Evolutionary conservation across 2,329 filamentous ascomycete species (phyloP).

Genomic region (Fonsecaea pedrosoi): DNA sequence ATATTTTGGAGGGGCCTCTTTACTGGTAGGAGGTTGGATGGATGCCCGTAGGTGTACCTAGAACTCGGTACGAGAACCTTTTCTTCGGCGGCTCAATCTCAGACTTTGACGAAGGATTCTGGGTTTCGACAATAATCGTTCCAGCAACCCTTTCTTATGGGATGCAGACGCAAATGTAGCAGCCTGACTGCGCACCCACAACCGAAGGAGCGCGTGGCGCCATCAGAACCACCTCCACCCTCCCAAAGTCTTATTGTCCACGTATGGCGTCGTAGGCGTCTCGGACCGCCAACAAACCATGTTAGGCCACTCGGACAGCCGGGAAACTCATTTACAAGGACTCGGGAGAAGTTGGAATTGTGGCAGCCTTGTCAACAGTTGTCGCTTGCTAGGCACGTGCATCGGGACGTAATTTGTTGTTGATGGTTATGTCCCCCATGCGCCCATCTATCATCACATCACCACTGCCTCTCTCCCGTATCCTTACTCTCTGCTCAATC

Average conservation of each 20-base stretch:
- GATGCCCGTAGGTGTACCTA: too few relatives aligned
- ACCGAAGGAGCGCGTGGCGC: constrained; percentile 10
- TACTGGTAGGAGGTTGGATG: too few relatives aligned
- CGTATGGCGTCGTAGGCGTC: not conserved
- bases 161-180: constrained; percentile 7
- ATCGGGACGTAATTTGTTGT: not conserved
- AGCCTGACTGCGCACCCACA: constrained; percentile 3
- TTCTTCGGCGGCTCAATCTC: too few relatives aligned
- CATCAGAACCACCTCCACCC: constrained; percentile 13
- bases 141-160: not conserved
- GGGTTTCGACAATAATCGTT: not conserved
- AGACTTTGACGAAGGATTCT: not conserved
- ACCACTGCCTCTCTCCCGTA: not conserved
- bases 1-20: not conserved
- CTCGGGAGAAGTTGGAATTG: not conserved
- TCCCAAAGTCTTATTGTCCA: not conserved
- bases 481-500: not conserved
- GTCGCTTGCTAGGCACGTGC: not conserved
- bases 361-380: constrained; percentile 15
- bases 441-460: not conserved
- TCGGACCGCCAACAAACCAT: constrained; percentile 1
- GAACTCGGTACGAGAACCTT: too few relatives aligned
- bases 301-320: constrained; percentile 17
- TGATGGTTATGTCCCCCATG: not conserved
- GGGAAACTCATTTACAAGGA: not conserved